These are phyloP conservation scores for Aspergillus hiratsukae DNA, from an alignment of 2,329 filamentous ascomycete genomes.

Conservation along the genomic window DNA sequence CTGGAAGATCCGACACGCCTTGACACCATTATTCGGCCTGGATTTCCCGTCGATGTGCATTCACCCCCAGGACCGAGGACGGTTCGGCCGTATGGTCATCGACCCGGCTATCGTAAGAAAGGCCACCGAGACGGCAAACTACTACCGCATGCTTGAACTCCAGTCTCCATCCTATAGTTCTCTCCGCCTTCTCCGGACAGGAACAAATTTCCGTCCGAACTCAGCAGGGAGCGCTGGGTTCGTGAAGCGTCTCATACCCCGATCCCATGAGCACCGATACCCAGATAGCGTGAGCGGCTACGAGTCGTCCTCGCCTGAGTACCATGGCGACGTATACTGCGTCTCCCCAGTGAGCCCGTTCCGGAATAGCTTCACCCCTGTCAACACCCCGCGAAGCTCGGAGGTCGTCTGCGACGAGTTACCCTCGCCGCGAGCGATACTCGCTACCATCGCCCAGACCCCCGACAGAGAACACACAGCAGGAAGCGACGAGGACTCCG, in stretches of 20 bases:
- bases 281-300: constrained; percentile 32
- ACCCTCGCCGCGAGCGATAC: constrained; percentile 20
- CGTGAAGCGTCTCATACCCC: constrained; percentile 20
- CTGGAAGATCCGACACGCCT: constrained; percentile 71
- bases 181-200: background rate
- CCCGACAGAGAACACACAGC: constrained; percentile 3
- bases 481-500: constrained; percentile 11
- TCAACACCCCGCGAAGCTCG: constrained; percentile 37
- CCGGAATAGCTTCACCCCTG: constrained; percentile 37
- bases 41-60: constrained; percentile 72
- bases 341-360: constrained; percentile 39
- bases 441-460: constrained; percentile 15
- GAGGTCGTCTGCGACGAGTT: constrained; percentile 7
- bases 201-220: constrained; percentile 6
- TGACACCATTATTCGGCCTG: constrained; percentile 86
- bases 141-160: constrained; percentile 31
- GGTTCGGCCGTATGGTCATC: constrained; percentile 65
- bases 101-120: constrained; percentile 51
- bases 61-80: constrained; percentile 53
- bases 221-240: constrained; percentile 4
- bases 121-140: constrained; percentile 41
- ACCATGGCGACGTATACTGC: constrained; percentile 29
- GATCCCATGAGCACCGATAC: constrained; percentile 21
- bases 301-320: constrained; percentile 36
- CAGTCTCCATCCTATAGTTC: background rate